Evolutionary conservation across 2,329 filamentous ascomycete genomes (phyloP).

Genomic region (Trichophyton simii): DNA sequence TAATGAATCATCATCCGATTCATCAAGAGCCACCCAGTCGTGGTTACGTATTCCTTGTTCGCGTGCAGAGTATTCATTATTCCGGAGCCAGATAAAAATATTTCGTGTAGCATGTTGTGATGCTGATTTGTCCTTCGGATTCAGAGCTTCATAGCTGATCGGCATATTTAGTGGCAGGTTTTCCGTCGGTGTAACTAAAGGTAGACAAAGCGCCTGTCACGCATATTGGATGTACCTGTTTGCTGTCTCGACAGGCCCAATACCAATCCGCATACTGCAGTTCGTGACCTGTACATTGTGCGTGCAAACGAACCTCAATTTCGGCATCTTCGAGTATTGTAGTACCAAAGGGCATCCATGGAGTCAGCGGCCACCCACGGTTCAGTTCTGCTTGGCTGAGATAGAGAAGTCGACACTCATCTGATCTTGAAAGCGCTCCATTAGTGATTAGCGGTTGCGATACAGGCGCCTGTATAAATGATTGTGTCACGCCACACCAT

Average conservation of each 20-base stretch:
- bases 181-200: not conserved
- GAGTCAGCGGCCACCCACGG: slow-evolving; percentile 14
- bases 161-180: not conserved
- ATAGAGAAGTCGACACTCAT: slow-evolving; percentile 22
- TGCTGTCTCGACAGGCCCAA: slow-evolving; percentile 8
- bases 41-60: slow-evolving; percentile 9
- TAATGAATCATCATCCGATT: slow-evolving; percentile 8
- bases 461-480: slow-evolving; percentile 18
- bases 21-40: slow-evolving; percentile 9
- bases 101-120: slow-evolving; percentile 22
- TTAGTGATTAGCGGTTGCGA: slow-evolving; percentile 7
- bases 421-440: slow-evolving; percentile 3
- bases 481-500: slow-evolving; percentile 21
- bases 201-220: not conserved
- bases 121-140: slow-evolving; percentile 5
- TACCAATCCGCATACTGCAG: slow-evolving; percentile 12
- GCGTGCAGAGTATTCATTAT: slow-evolving; percentile 11
- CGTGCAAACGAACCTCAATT: slow-evolving; percentile 21
- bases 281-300: slow-evolving; percentile 16
- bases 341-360: slow-evolving; percentile 22
- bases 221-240: not conserved
- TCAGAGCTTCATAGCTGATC: slow-evolving; percentile 7
- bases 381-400: slow-evolving; percentile 16
- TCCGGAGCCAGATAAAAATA: slow-evolving; percentile 22
- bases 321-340: slow-evolving; percentile 20